Percentiles rank a stretch among this genome's conserved stretches.
phyloP scores from a whole-genome alignment of 2,329 filamentous ascomycete species.

The Trichoderma breve region DNA sequence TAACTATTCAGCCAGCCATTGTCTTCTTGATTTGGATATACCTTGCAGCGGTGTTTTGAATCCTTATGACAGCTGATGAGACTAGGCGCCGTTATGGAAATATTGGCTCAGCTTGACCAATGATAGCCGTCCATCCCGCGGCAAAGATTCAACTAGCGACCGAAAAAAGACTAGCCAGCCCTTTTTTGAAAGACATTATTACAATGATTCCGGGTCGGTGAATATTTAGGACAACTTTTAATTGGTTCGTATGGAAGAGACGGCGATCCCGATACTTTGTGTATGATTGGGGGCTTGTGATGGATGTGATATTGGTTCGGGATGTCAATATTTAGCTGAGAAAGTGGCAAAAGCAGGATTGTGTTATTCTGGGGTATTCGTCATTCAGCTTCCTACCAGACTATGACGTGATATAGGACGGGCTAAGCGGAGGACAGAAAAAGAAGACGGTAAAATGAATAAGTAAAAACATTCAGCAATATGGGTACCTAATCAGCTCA shows the following conservation, averaged over 20 bases:
- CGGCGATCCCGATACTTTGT: not conserved
- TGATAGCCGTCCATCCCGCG: not conserved
- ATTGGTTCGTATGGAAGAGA: not conserved
- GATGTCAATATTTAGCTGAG: not conserved
- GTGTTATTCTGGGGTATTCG: not conserved
- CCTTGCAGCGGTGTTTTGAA: not conserved
- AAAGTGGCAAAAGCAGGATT: not conserved
- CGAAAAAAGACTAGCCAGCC: not conserved
- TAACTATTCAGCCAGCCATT: not conserved
- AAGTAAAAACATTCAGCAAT: too few relatives aligned
- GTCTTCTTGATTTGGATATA: not conserved
- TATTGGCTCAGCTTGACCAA: not conserved
- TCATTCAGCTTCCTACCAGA: not conserved
- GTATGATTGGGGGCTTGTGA: not conserved
- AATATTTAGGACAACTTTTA: not conserved
- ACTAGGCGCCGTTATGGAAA: not conserved
- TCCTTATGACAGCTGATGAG: not conserved
- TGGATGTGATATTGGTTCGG: not conserved
- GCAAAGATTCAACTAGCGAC: not conserved
- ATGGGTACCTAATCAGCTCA: too few relatives aligned
- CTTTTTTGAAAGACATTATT: not conserved
- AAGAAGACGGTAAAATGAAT: too few relatives aligned
- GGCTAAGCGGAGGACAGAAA: too few relatives aligned
- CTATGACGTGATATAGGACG: not conserved
- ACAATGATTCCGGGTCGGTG: not conserved